Conservation (phyloP, 139 green algal genomes). For the Zygnema circumcarinatum region DNA sequence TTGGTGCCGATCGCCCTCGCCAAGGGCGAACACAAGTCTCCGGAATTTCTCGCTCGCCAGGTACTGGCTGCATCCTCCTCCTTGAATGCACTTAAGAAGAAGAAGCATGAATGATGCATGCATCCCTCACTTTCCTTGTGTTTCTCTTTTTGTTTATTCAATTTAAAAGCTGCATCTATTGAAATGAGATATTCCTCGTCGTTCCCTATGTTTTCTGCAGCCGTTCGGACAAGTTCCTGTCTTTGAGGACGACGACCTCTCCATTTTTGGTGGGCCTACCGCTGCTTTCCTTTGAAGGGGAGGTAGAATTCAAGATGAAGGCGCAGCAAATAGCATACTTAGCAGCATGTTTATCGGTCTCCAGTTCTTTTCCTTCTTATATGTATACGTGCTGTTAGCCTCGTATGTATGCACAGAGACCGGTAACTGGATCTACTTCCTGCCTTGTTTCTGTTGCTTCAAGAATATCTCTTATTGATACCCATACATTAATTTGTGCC, state of each 20-base stretch:
- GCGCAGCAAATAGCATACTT: too few relatives aligned
- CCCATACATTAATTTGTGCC: too few relatives aligned
- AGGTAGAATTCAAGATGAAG: neutral
- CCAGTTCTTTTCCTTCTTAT: too few relatives aligned
- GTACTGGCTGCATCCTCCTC: neutral
- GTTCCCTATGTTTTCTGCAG: neutral
- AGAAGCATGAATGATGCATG: neutral
- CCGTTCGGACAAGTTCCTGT: neutral
- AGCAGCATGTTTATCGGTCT: too few relatives aligned
- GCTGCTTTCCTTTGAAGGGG: too few relatives aligned
- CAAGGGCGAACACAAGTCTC: conserved; percentile 45
- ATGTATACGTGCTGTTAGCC: too few relatives aligned
- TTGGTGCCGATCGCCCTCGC: conserved; percentile 22
- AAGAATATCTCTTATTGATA: too few relatives aligned
- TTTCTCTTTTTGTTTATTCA: neutral
- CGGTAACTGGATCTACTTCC: too few relatives aligned
- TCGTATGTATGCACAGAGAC: too few relatives aligned
- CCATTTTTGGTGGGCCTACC: conserved; percentile 34
- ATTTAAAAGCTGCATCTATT: too few relatives aligned
- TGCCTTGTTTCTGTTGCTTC: too few relatives aligned
- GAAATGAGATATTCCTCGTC: too few relatives aligned
- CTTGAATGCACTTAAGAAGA: neutral
- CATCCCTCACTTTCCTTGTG: neutral
- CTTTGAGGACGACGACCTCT: conserved; percentile 42
- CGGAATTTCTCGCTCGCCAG: conserved; percentile 24